Conservation (phyloP, 148 eudicot species). For the Vaccinium vitisidaea region DNA sequence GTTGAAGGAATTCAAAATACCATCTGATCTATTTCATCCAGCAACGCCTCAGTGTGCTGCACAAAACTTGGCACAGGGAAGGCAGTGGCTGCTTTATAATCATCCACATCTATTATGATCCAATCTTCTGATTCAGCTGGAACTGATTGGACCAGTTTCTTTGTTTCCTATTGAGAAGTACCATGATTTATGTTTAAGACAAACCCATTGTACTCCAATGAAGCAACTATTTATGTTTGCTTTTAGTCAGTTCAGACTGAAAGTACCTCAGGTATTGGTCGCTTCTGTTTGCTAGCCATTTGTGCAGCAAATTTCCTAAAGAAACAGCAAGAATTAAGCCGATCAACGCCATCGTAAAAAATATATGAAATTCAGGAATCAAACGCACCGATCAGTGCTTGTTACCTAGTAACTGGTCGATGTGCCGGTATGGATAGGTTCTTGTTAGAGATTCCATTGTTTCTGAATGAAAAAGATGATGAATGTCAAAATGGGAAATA, state of each 20-base stretch:
- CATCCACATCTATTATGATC: slow-evolving; percentile 47
- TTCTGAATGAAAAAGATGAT: slow-evolving; percentile 30
- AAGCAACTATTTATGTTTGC: background rate
- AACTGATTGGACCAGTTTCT: slow-evolving; percentile 24
- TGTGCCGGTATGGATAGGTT: slow-evolving; percentile 34
- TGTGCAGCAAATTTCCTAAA: slow-evolving; percentile 67
- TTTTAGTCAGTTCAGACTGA: background rate
- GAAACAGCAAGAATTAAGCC: slow-evolving; percentile 19
- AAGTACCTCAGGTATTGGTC: slow-evolving; percentile 45
- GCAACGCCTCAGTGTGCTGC: slow-evolving; percentile 72
- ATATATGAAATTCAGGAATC: background rate
- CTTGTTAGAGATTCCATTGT: slow-evolving; percentile 35
- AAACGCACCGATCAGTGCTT: slow-evolving; percentile 9
- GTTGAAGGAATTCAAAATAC: slow-evolving; percentile 24
- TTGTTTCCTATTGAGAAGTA: slow-evolving; percentile 35
- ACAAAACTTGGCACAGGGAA: slow-evolving; percentile 65
- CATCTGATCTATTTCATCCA: slow-evolving; percentile 67
- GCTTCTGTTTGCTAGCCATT: slow-evolving; percentile 39
- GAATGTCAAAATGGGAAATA: slow-evolving; percentile 12
- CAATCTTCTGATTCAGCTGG: slow-evolving; percentile 37
- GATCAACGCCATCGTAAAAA: background rate
- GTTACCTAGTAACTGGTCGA: slow-evolving; percentile 71
- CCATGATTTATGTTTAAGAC: background rate
- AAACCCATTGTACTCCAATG: background rate
- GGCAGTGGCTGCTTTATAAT: slow-evolving; percentile 27